Base-by-base conservation (phyloP, 352 stramenopile genomes). In the Globisporangium takayamanum region DNA sequence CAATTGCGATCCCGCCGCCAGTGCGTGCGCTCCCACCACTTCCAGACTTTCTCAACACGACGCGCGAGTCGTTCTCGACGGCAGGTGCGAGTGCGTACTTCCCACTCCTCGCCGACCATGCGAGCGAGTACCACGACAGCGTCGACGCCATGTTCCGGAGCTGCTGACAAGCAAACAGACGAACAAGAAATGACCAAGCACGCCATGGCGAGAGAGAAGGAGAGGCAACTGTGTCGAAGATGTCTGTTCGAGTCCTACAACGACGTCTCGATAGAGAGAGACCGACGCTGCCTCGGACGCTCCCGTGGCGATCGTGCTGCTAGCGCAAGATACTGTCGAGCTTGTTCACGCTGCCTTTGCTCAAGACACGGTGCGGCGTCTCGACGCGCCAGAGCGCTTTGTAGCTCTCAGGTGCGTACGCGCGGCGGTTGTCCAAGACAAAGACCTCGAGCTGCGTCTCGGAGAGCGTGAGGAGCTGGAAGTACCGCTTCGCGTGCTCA, bases 391-490 rank as follows among this genome's bases (percentile, higher is more conserved):
- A 94, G 10, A 92, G 75, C 14, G 80, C 82, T 53, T 83, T 79
- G 66, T 89, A 89, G 16, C 71, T 72, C 33, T 87, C 74, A 1
- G 78, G 63, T 2, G 71, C 18, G 55, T 90, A 92, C 8, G 76
- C 66, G 8, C 72, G 80, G 28, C 77, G 77, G 48, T 92, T 92
- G 50, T 85, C 80, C 42, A 94, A 57, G 20, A 94, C 57, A 25
- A 89, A 89, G 33, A 92, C 72, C 45, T 91, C 84, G 36, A 94
- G 69, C 53, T 91, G 82, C 28, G 79, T 87, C 64, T 92, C 79
- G 0, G 77, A 79, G 20, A 91, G 64, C 26, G 74, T 80, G 33
- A 91, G 70, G 28, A 92, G 56, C 58, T 91, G 77, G 53, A 80
- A 92, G 56, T 87, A 92, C 14, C 82, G 65, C 63, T 91, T 94